A percentile compares a stretch with the other conserved stretches of the same genome.
Evolutionary conservation across 148 eudicot species (phyloP).

Genomic region (Suaeda aralocaspica): DNA sequence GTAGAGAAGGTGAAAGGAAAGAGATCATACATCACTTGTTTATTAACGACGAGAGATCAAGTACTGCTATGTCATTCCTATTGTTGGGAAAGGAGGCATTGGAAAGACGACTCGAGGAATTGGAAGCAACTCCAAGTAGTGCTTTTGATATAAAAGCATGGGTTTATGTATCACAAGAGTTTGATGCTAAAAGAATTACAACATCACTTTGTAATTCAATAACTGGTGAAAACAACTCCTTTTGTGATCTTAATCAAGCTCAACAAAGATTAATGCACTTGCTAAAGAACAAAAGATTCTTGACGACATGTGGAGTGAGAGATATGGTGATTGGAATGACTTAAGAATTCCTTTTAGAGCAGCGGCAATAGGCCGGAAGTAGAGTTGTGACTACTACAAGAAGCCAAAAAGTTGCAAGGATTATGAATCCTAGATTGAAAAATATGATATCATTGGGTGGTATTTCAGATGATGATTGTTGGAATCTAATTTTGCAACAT

Average conservation of each 20-base stretch:
- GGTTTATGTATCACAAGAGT: slow-evolving; percentile 14
- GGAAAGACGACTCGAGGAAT: slow-evolving; percentile 18
- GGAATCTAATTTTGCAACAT: slow-evolving; percentile 9
- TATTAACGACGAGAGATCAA: not conserved
- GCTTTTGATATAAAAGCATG: slow-evolving; percentile 12
- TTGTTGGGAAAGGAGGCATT: slow-evolving; percentile 19
- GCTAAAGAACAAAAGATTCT: slow-evolving; percentile 1
- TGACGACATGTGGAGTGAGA: slow-evolving; percentile 16
- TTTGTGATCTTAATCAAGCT: slow-evolving; percentile 11
- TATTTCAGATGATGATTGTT: slow-evolving; percentile 14
- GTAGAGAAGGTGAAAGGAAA: slow-evolving; percentile 6
- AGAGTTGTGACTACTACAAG: slow-evolving; percentile 14
- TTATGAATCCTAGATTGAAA: slow-evolving; percentile 2
- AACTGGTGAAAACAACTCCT: not conserved
- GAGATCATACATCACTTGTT: not conserved
- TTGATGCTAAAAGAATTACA: slow-evolving; percentile 15
- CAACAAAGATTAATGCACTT: not conserved
- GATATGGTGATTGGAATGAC: not conserved
- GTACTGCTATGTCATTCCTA: not conserved
- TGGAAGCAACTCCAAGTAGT: too few species aligned
- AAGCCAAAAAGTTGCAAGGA: slow-evolving; percentile 10
- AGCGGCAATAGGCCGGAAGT: slow-evolving; percentile 10
- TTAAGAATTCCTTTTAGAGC: slow-evolving; percentile 9
- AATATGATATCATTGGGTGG: not conserved
- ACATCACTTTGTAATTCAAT: slow-evolving; percentile 5